Evolutionary conservation across 2,329 filamentous ascomycete genomes (phyloP).

Genomic region (Colletotrichum agaves): DNA sequence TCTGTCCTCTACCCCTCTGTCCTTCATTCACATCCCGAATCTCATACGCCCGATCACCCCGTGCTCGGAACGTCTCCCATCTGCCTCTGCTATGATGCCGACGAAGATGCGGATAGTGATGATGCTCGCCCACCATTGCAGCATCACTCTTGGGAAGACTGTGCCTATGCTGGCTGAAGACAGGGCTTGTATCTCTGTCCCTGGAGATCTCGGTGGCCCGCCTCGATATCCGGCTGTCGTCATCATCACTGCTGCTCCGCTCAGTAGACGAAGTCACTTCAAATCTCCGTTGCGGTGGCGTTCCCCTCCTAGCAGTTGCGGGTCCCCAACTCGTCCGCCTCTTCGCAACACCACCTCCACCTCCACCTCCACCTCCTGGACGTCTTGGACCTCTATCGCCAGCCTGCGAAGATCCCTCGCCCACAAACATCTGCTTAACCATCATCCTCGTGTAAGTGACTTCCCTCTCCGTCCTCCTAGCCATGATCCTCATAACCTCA

Average conservation of each 20-base stretch:
- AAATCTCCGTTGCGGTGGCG: not conserved
- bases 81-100: slow-evolving; percentile 6
- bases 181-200: not conserved
- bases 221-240: not conserved
- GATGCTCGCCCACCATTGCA: slow-evolving; percentile 12
- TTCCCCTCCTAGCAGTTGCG: not conserved
- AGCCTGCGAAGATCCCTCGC: not conserved
- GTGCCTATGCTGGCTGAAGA: not conserved
- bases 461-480: slow-evolving; percentile 32
- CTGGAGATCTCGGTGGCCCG: not conserved
- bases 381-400: not conserved
- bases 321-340: slow-evolving; percentile 8
- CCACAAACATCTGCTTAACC: slow-evolving; percentile 25
- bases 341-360: slow-evolving; percentile 15
- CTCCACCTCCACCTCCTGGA: slow-evolving; percentile 17
- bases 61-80: slow-evolving; percentile 12
- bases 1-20: slow-evolving; percentile 4
- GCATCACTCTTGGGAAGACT: slow-evolving; percentile 14
- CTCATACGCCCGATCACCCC: slow-evolving; percentile 10
- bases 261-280: not conserved
- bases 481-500: slow-evolving; percentile 33
- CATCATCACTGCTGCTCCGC: not conserved
- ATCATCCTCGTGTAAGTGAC: slow-evolving; percentile 32
- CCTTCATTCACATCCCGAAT: slow-evolving; percentile 16
- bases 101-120: not conserved